Conservation (phyloP, 2,329 filamentous ascomycete genomes). For the Penicillium griseofulvum region DNA sequence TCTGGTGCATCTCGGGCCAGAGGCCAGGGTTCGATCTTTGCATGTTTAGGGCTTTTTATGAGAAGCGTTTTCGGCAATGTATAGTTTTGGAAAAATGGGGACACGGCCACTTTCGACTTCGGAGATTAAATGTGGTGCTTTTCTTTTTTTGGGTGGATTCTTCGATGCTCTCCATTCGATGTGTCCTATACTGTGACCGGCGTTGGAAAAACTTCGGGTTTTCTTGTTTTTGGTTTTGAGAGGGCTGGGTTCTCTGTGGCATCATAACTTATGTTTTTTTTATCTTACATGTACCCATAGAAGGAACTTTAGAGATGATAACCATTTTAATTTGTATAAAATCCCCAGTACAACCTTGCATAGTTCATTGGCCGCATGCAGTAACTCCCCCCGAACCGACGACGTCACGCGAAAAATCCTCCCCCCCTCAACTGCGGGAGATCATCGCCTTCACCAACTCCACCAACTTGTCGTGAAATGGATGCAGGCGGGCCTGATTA, state of each 20-base stretch:
- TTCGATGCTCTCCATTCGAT: slow-evolving; percentile 9
- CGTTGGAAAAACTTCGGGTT: slow-evolving; percentile 17
- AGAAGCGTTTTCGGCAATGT: slow-evolving; percentile 25
- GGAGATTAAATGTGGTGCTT: slow-evolving; percentile 11
- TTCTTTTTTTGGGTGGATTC: slow-evolving; percentile 6
- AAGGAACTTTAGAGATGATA: slow-evolving; percentile 26
- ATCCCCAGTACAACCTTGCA: not conserved
- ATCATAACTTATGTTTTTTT: slow-evolving; percentile 15
- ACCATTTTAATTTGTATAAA: not conserved
- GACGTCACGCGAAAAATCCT: slow-evolving; percentile 35
- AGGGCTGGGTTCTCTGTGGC: slow-evolving; percentile 24
- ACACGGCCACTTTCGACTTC: slow-evolving; percentile 9
- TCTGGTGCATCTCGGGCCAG: slow-evolving; percentile 10
- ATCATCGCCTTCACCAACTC: slow-evolving; percentile 21
- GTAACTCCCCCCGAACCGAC: slow-evolving; percentile 21
- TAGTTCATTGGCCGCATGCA: slow-evolving; percentile 16
- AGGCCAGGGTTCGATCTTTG: slow-evolving; percentile 14
- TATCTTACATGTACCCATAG: slow-evolving; percentile 30
- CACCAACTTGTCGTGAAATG: slow-evolving; percentile 21
- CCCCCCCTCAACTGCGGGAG: slow-evolving; percentile 21
- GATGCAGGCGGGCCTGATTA: slow-evolving; percentile 22
- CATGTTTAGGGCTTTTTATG: slow-evolving; percentile 17
- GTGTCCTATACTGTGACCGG: slow-evolving; percentile 19
- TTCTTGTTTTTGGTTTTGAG: slow-evolving; percentile 6
- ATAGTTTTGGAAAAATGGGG: slow-evolving; percentile 18